Base-by-base conservation (phyloP, 345 rosid species). In the sweet orange (Citrus sinensis) region DNA sequence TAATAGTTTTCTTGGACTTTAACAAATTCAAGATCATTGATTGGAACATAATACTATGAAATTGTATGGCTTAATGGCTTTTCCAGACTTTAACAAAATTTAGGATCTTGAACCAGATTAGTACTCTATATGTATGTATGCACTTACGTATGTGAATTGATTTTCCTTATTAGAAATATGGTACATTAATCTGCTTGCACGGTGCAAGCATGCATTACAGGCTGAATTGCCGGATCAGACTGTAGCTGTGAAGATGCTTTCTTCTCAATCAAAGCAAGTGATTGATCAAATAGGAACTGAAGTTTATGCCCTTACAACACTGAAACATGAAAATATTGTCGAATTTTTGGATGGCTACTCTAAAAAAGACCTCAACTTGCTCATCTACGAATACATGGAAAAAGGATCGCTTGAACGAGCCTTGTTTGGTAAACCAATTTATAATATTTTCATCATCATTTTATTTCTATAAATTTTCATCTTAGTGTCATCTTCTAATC, bases 201-300 rank as follows among this genome's bases (percentile, higher is more conserved):
- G 51, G 5, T 46, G 17, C 51, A 46, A 46, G 5, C 51, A 11
- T 3, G 51, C 1, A 7, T 4, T 74, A 37, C 58, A 74, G 77
- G 77, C 77, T 61, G 55, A 17, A 2, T 67, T 60, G 42, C 68
- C 22, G 0, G 67, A 40, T 74, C 58, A 74, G 69, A 27, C 32
- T 9, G 77, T 74, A 46, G 77, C 58, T 0, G 77, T 74, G 24
- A 74, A 61, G 69, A 62, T 25, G 69, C 68, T 74, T 25, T 16
- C 56, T 25, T 35, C 25, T 7, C 40, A 62, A 10, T 61, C 69
- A 61, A 61, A 74, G 46, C 69, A 56, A 4, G 75, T 55, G 49
- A 32, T 40, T 24, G 69, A 61, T 40, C 69, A 74, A 62, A 61
- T 61, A 39, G 39, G 58, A 40, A 74, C 32, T 5, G 69, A 74